Percentiles rank a stretch among this genome's conserved stretches.
phyloP scores from a whole-genome alignment of 768 basidiomycete genomes.

The Tylopilus sp. region DNA sequence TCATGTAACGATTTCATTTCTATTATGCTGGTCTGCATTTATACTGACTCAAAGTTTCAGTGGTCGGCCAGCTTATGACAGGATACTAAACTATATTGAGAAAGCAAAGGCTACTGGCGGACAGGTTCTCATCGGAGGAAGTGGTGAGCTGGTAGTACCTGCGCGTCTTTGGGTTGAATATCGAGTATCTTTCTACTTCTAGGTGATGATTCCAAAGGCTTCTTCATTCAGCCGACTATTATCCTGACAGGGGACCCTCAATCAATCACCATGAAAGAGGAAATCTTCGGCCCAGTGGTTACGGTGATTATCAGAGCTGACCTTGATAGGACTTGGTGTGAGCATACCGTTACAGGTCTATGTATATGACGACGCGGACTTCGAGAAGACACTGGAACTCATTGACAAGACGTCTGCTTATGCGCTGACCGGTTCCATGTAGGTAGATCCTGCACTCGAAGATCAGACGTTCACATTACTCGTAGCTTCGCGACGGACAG shows the following conservation, averaged over 20 bases:
- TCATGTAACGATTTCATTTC: slow-evolving; percentile 60
- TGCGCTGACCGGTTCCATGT: slow-evolving; percentile 95
- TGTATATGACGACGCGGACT: slow-evolving; percentile 86
- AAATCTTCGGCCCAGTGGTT: slow-evolving; percentile 95
- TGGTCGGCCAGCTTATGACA: slow-evolving; percentile 85
- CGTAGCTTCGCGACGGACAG: slow-evolving; percentile 81
- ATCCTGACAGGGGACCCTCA: slow-evolving; percentile 90
- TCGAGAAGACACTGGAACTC: slow-evolving; percentile 80
- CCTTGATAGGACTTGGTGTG: neutral
- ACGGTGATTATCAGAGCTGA: slow-evolving; percentile 51
- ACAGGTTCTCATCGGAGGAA: slow-evolving; percentile 84
- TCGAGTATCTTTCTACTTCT: neutral
- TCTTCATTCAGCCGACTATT: slow-evolving; percentile 91
- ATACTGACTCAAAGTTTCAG: slow-evolving; percentile 37
- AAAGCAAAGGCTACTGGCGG: slow-evolving; percentile 89
- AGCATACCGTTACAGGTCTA: slow-evolving; percentile 52
- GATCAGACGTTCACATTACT: slow-evolving; percentile 7
- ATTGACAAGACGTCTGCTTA: slow-evolving; percentile 86
- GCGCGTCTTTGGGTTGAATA: neutral
- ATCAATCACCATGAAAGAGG: slow-evolving; percentile 86
- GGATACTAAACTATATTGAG: slow-evolving; percentile 74
- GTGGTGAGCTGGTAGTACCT: slow-evolving; percentile 41
- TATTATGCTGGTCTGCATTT: neutral
- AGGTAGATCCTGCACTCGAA: slow-evolving; percentile 29
- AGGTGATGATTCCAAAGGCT: slow-evolving; percentile 91